Percentiles rank a stretch among this genome's conserved stretches.
Evolutionary conservation across 208 protist species (phyloP).

Genomic region (Wallacemonas sp.): DNA sequence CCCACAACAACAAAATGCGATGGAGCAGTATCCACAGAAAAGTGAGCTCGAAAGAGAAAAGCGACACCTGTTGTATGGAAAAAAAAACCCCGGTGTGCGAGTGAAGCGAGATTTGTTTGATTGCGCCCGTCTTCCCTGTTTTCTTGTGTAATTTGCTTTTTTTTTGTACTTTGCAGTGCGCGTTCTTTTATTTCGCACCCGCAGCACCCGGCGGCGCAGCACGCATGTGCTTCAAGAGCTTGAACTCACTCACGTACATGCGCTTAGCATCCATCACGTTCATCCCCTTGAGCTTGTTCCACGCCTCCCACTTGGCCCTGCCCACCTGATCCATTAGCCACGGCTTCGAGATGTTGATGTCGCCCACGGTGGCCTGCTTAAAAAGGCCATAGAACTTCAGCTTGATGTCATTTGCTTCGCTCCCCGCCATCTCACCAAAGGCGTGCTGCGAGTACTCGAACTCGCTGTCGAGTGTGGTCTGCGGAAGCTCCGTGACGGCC

Average conservation of each 20-base stretch:
- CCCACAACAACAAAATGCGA: no score
- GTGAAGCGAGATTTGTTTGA: no score
- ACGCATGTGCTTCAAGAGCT: constrained; percentile 39
- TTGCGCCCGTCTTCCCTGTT: no score
- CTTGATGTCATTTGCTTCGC: constrained; percentile 63
- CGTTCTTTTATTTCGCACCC: no score
- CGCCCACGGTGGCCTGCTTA: constrained; percentile 87
- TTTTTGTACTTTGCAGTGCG: no score
- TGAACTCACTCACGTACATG: constrained; percentile 75
- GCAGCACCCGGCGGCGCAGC: not conserved
- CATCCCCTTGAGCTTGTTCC: constrained; percentile 85
- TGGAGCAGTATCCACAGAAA: no score
- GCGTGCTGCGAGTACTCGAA: constrained; percentile 57
- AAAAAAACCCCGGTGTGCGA: no score
- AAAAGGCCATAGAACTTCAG: constrained; percentile 87
- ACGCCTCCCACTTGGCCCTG: constrained; percentile 92
- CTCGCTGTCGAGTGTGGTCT: constrained; percentile 31
- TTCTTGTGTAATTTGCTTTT: no score
- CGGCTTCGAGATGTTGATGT: constrained; percentile 68
- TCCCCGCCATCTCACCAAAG: constrained; percentile 49
- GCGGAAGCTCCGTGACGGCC: constrained; percentile 1
- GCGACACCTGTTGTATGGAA: no score
- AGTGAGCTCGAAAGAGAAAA: no score
- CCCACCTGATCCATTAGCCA: constrained; percentile 83
- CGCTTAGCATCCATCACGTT: constrained; percentile 78